phyloP scores from a whole-genome alignment of 2,329 filamentous ascomycete species.

The Aspergillus amoenus region DNA sequence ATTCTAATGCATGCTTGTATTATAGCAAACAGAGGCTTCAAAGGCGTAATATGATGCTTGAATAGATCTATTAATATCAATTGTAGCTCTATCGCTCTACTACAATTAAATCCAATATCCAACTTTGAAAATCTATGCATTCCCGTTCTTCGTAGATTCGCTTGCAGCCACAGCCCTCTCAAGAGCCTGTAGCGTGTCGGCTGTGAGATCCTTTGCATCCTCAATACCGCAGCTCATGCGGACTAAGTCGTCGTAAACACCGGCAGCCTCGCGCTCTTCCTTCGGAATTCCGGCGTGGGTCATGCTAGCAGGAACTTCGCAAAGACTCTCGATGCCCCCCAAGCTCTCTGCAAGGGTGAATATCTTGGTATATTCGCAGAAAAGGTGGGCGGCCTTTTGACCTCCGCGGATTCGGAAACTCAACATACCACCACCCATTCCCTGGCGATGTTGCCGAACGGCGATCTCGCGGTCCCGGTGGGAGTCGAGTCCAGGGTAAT shows the following conservation, averaged over 20 bases:
- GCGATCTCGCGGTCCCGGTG: slow-evolving; percentile 86
- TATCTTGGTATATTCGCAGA: slow-evolving; percentile 85
- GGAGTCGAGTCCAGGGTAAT: slow-evolving; percentile 88
- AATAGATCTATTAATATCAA: slow-evolving; percentile 4
- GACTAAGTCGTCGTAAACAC: slow-evolving; percentile 92
- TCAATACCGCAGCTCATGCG: slow-evolving; percentile 93
- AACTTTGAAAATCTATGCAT: slow-evolving; percentile 13
- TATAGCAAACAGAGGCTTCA: background rate
- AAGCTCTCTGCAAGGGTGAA: slow-evolving; percentile 93
- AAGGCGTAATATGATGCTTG: background rate
- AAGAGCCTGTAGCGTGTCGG: slow-evolving; percentile 79
- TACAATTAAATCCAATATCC: background rate
- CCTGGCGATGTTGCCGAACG: slow-evolving; percentile 86
- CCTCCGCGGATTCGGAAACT: slow-evolving; percentile 92
- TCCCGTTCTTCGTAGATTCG: slow-evolving; percentile 45
- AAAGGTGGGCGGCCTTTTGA: slow-evolving; percentile 78
- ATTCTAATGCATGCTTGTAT: no score
- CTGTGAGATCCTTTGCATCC: slow-evolving; percentile 78
- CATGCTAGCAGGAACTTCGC: slow-evolving; percentile 93
- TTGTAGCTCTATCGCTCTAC: slow-evolving; percentile 9
- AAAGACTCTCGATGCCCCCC: slow-evolving; percentile 86
- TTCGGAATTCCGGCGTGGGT: slow-evolving; percentile 93
- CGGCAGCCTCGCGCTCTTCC: slow-evolving; percentile 85
- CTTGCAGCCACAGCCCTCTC: slow-evolving; percentile 65
- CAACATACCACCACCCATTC: slow-evolving; percentile 95